These are phyloP conservation scores for Lumnitzera racemosa DNA, from an alignment of 345 rosid species.

Conservation along the genomic window DNA sequence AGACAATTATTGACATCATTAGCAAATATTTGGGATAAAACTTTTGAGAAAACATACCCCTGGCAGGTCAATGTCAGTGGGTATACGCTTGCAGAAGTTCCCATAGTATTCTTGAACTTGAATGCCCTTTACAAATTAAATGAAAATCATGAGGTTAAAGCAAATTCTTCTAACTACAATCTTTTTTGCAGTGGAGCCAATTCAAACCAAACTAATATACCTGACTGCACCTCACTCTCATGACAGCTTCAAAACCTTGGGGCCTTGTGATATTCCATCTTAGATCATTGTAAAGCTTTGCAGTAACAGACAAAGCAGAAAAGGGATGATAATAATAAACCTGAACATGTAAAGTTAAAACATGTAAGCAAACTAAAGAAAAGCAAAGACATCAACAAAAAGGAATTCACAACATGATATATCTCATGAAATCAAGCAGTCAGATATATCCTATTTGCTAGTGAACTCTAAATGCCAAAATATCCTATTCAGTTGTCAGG, in stretches of 20 bases:
- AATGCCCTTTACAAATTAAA: conserved; percentile 59
- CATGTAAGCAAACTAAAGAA: no score
- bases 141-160: not conserved
- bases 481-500: no score
- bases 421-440: no score
- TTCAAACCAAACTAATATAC: conserved; percentile 19
- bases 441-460: no score
- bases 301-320: conserved; percentile 84
- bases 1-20: not conserved
- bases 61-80: conserved; percentile 89
- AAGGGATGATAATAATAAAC: conserved; percentile 87
- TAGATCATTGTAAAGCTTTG: conserved; percentile 94
- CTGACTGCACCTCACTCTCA: conserved; percentile 98
- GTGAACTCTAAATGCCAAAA: no score
- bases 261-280: conserved; percentile 98
- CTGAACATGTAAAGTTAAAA: conserved; percentile 27
- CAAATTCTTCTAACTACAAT: no score
- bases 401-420: no score
- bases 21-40: conserved; percentile 3
- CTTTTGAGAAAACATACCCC: conserved; percentile 49
- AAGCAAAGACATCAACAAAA: no score
- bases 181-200: no score
- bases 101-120: conserved; percentile 95
- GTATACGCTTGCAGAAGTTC: conserved; percentile 94
- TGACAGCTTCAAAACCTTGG: conserved; percentile 97